These are phyloP conservation scores for Colletotrichum noveboracense DNA, from an alignment of 2,329 filamentous ascomycete species.

Conservation along the genomic window DNA sequence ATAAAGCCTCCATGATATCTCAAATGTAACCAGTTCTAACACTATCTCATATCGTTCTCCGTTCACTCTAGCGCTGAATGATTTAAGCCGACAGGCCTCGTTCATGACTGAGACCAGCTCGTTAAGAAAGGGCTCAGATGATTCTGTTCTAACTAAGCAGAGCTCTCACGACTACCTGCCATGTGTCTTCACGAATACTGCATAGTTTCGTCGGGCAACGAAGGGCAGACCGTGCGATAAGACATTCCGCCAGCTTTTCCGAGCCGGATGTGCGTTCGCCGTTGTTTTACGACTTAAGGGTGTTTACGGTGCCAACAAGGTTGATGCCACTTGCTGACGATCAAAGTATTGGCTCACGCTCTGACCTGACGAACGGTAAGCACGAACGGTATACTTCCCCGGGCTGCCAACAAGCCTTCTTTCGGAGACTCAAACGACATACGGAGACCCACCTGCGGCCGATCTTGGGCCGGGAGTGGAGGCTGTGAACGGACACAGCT, in stretches of 20 bases:
- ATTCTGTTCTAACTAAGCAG: background rate
- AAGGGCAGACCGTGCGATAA: background rate
- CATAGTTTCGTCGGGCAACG: background rate
- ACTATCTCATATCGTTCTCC: too few relatives aligned
- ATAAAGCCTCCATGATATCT: too few relatives aligned
- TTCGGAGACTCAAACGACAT: background rate
- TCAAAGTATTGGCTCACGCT: background rate
- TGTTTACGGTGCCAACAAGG: background rate
- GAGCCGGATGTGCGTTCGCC: too few relatives aligned
- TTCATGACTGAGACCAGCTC: background rate
- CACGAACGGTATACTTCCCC: background rate
- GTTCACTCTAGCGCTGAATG: too few relatives aligned
- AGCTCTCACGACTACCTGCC: background rate
- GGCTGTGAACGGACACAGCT: background rate
- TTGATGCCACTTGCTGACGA: background rate
- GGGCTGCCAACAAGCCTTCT: background rate
- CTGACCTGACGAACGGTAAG: background rate
- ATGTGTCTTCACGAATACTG: rapidly evolving
- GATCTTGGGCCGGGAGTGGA: background rate
- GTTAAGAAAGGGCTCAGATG: background rate
- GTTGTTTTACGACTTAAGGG: background rate
- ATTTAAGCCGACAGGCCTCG: too few relatives aligned
- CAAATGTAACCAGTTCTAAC: too few relatives aligned
- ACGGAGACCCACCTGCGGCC: background rate
- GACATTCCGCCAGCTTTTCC: background rate